Evolutionary conservation across 768 basidiomycete species (phyloP).

Genomic region (Dictyophora rubrovolvata): DNA sequence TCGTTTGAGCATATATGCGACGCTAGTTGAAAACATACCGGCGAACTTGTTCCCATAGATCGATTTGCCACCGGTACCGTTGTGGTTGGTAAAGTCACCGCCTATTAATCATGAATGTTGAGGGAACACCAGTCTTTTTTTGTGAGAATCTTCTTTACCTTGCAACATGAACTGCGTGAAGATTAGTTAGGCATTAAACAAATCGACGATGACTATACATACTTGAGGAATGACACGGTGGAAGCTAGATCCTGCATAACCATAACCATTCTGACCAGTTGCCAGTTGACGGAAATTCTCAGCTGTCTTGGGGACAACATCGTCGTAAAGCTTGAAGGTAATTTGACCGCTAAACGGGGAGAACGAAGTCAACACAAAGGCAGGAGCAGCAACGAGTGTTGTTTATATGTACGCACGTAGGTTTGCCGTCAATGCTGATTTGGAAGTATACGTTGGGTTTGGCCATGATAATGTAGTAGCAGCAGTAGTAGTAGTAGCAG

Average conservation of each 20-base stretch:
- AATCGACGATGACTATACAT: neutral
- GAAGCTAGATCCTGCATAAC: conserved; percentile 60
- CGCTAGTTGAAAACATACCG: conserved; percentile 31
- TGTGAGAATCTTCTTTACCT: conserved; percentile 31
- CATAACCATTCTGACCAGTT: conserved; percentile 63
- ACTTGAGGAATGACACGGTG: conserved; percentile 37
- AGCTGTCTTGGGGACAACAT: conserved; percentile 63
- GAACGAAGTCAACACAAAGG: neutral
- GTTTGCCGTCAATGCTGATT: conserved; percentile 35
- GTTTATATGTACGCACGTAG: conserved; percentile 9
- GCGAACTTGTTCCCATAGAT: conserved; percentile 77
- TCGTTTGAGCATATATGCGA: neutral
- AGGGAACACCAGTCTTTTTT: neutral
- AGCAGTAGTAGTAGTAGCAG: neutral
- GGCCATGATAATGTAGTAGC: neutral
- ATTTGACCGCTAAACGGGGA: conserved; percentile 45
- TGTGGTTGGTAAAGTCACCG: conserved; percentile 69
- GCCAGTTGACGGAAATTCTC: conserved; percentile 85
- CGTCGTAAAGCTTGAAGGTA: conserved; percentile 79
- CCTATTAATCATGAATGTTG: conserved; percentile 18
- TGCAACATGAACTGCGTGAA: conserved; percentile 62
- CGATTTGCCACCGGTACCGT: conserved; percentile 77
- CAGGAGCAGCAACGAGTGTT: neutral
- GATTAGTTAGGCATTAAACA: neutral
- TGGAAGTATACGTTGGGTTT: conserved; percentile 38